Evolutionary conservation across 2,329 filamentous ascomycete species (phyloP).

Genomic region (Verticillium zaregamsianum): DNA sequence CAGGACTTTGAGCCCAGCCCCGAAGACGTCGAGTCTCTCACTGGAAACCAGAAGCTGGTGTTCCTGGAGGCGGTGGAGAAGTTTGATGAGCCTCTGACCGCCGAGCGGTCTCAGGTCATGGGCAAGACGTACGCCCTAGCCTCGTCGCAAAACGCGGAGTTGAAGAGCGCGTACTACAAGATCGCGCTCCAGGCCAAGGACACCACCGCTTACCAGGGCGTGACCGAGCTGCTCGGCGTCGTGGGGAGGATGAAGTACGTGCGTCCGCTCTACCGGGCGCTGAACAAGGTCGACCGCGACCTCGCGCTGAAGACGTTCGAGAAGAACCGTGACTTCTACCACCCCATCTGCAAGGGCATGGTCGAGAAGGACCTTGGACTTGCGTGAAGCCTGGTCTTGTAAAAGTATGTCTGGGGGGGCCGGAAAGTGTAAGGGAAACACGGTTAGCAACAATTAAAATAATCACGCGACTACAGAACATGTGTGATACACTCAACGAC

Average conservation of each 20-base stretch:
- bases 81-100: conserved; percentile 58
- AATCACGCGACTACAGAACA: too few species aligned
- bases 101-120: conserved; percentile 65
- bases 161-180: conserved; percentile 74
- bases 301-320: conserved; percentile 80
- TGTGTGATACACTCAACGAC: too few species aligned
- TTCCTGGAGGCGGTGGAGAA: conserved; percentile 79
- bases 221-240: conserved; percentile 69
- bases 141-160: conserved; percentile 79
- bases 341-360: conserved; percentile 85
- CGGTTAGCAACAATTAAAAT: too few species aligned
- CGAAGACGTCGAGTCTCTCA: conserved; percentile 69
- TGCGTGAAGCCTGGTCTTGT: conserved; percentile 1
- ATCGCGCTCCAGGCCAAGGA: conserved; percentile 75
- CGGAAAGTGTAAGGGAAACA: too few species aligned
- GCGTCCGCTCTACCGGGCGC: conserved; percentile 71
- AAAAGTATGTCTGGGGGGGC: neutral
- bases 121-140: conserved; percentile 70
- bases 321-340: conserved; percentile 88
- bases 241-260: conserved; percentile 99
- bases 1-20: conserved; percentile 59
- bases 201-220: conserved; percentile 61
- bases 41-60: conserved; percentile 84
- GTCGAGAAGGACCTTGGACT: conserved; percentile 76
- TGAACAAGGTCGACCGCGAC: conserved; percentile 70